Percentiles rank a stretch among this genome's conserved stretches.
Evolutionary conservation across 1,284 basidiomycete genomes (phyloP).

Genomic region (Phenoliferia sp.): DNA sequence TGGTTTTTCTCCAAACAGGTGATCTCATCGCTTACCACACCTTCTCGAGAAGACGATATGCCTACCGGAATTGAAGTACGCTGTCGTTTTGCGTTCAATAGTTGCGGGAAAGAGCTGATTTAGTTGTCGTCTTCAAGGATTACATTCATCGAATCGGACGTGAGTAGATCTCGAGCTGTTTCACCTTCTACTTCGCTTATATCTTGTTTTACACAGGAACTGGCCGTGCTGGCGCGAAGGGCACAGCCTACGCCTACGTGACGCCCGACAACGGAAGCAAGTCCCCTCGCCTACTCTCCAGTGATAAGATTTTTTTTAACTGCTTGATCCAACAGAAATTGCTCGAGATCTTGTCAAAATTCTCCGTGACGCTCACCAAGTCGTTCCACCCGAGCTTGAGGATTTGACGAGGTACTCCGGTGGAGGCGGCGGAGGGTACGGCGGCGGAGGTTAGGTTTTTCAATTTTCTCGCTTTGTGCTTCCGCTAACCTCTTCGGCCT

Average conservation of each 20-base stretch:
- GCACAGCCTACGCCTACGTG: slow-evolving; percentile 93
- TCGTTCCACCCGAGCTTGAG: too few relatives aligned
- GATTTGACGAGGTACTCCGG: background rate
- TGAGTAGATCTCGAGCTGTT: too few relatives aligned
- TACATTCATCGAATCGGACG: slow-evolving; percentile 92
- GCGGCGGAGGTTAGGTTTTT: too few relatives aligned
- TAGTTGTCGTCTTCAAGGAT: slow-evolving; percentile 50
- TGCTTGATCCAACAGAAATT: slow-evolving; percentile 60
- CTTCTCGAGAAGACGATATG: too few relatives aligned
- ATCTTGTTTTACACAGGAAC: too few relatives aligned
- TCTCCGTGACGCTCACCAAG: slow-evolving; percentile 84
- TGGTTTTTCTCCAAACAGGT: too few relatives aligned
- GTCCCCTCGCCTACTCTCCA: background rate
- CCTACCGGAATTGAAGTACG: background rate
- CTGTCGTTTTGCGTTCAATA: background rate
- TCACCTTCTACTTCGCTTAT: too few relatives aligned
- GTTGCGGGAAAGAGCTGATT: background rate
- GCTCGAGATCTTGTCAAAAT: slow-evolving; percentile 88
- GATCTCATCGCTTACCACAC: too few relatives aligned
- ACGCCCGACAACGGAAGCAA: slow-evolving; percentile 40
- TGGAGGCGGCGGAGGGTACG: background rate
- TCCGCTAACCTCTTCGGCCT: too few relatives aligned
- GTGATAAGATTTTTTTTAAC: slow-evolving; percentile 34
- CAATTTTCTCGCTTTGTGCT: too few relatives aligned
- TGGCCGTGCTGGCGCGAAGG: slow-evolving; percentile 60